Evolutionary conservation across 2,329 filamentous ascomycete genomes (phyloP).

Genomic region (Diplodia intermedia): DNA sequence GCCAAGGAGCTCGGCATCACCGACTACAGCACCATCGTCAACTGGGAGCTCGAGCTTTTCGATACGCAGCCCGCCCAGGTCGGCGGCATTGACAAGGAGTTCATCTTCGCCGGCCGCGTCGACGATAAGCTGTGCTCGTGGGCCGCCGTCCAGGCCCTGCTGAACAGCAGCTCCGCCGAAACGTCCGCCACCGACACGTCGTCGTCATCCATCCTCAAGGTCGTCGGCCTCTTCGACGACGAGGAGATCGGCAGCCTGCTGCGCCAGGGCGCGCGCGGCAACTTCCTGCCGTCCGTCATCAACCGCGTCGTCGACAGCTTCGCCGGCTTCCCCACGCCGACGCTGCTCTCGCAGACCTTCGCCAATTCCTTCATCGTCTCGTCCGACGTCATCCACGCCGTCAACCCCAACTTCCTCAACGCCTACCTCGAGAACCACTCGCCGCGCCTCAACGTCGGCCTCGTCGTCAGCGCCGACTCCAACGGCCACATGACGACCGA

Average conservation of each 20-base stretch:
- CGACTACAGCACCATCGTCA: conserved; percentile 77
- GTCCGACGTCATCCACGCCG: conserved; percentile 91
- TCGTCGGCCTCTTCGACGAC: conserved; percentile 94
- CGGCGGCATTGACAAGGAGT: conserved; percentile 85
- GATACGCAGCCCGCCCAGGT: conserved; percentile 85
- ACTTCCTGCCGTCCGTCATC: conserved; percentile 82
- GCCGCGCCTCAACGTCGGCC: conserved; percentile 86
- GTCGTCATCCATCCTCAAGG: conserved; percentile 75
- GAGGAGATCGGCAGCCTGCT: conserved; percentile 94
- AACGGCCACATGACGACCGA: conserved; percentile 98
- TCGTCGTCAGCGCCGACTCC: conserved; percentile 79
- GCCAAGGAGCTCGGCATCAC: conserved; percentile 76
- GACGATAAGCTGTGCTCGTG: conserved; percentile 98
- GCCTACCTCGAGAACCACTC: conserved; percentile 86
- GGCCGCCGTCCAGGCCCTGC: conserved; percentile 83
- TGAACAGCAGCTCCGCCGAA: conserved; percentile 68
- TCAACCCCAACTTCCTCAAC: conserved; percentile 90
- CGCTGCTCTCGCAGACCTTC: conserved; percentile 78
- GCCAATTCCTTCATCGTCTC: conserved; percentile 92
- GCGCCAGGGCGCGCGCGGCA: conserved; percentile 86
- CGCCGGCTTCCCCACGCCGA: conserved; percentile 56
- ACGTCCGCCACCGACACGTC: conserved; percentile 55
- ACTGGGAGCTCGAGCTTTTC: conserved; percentile 97
- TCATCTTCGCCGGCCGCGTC: conserved; percentile 93
- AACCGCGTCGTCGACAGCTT: conserved; percentile 81